Percentiles rank a stretch among this genome's conserved stretches.
phyloP scores from a whole-genome alignment of 2,329 filamentous ascomycete species.

The Trichoderma aggressivum region DNA sequence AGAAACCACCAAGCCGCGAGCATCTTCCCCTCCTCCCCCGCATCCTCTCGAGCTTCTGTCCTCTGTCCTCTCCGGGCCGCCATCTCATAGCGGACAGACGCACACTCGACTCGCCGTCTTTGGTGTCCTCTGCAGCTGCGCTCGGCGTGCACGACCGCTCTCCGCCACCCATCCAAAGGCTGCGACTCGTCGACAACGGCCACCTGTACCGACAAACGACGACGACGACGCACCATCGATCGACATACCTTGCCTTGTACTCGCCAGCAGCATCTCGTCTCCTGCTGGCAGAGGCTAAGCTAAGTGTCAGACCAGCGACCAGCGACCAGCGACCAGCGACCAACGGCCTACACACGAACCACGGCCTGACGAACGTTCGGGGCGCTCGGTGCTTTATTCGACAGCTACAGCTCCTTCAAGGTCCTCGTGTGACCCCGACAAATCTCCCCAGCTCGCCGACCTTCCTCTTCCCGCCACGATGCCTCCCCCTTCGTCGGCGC shows the following conservation, averaged over 20 bases:
- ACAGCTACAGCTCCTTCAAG: background rate
- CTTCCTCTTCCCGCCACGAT: slow-evolving; percentile 26
- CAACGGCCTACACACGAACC: background rate
- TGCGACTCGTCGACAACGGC: background rate
- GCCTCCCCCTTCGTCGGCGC: slow-evolving; percentile 36
- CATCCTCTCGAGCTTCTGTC: background rate
- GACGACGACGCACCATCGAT: background rate
- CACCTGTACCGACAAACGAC: background rate
- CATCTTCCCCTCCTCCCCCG: background rate
- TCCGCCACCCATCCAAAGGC: background rate
- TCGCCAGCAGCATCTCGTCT: background rate
- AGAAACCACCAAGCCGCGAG: slow-evolving; percentile 2
- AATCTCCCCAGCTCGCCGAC: background rate
- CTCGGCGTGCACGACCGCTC: background rate
- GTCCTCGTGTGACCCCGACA: slow-evolving; percentile 13
- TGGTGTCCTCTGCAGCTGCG: background rate
- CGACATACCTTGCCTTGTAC: background rate
- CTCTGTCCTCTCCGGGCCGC: background rate
- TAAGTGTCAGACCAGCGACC: background rate
- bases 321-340: background rate
- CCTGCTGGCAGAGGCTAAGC: slow-evolving; percentile 1
- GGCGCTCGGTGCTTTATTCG: background rate
- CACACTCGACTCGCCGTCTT: background rate
- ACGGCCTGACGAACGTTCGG: background rate
- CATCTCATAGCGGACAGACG: background rate